phyloP scores from a whole-genome alignment of 768 basidiomycete species.

The Dacryopinax primogenitus region DNA sequence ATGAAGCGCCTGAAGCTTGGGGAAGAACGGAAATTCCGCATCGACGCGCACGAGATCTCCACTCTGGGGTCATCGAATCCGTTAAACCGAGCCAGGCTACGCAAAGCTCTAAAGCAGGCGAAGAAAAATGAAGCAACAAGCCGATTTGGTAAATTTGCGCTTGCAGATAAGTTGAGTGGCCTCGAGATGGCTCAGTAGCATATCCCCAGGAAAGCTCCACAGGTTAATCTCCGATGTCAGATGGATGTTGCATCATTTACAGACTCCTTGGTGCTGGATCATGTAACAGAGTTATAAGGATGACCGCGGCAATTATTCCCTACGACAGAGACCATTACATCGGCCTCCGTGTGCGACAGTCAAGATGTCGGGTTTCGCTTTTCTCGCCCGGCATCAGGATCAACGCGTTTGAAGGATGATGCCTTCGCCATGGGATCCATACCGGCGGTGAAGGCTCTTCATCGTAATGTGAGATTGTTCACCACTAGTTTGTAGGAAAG shows the following conservation, averaged over 20 bases:
- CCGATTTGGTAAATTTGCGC: background rate
- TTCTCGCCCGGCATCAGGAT: background rate
- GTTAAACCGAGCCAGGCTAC: conserved; percentile 44
- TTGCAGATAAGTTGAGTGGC: background rate
- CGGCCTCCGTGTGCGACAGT: too few relatives aligned
- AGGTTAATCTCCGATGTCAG: background rate
- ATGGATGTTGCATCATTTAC: too few relatives aligned
- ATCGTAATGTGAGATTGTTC: background rate
- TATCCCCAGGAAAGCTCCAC: too few relatives aligned
- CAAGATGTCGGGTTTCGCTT: background rate
- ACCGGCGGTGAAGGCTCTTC: background rate
- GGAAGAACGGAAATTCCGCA: conserved; percentile 39
- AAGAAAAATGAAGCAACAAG: conserved; percentile 28
- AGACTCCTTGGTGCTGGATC: background rate
- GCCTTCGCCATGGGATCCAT: conserved; percentile 6
- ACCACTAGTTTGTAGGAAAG: background rate
- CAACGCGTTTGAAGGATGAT: background rate
- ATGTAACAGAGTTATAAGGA: background rate
- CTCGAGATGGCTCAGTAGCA: background rate
- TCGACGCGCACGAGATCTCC: conserved; percentile 35
- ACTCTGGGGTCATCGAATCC: conserved; percentile 47
- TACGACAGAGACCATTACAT: too few relatives aligned
- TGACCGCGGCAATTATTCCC: too few relatives aligned
- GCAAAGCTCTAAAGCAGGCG: conserved; percentile 51
- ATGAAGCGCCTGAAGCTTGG: conserved; percentile 42